Evolutionary conservation across 768 basidiomycete genomes (phyloP), one percentile per base, ranked within the genome.

Genomic region (Calocybe indica): DNA sequence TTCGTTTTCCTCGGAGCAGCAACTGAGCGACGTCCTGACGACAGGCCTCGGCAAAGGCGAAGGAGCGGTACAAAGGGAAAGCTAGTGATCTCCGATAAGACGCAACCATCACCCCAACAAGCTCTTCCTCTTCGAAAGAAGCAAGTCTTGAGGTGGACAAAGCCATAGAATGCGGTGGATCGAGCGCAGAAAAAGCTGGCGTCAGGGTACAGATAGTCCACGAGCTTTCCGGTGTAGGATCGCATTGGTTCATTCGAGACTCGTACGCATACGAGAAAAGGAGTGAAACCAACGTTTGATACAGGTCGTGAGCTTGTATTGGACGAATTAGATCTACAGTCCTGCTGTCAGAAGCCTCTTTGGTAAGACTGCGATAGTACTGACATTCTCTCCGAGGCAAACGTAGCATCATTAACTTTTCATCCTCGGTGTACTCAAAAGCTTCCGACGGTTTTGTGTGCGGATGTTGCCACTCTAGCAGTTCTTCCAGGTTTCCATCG

Each of bases 191-290:
- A 64, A 93, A 89, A 2, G 81, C 79, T 40, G 90, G 83, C 9
- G 78, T 79, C 43, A 93, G 73, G 30, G 67, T 73, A 53, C 80
- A 75, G 45, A 93, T 73, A 2, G 91, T 93, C 90, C 90, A 93
- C 10, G 87, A 84, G 61, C 90, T 92, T 63, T 93, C 91, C 6
- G 88, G 76, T 2, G 86, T 90, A n/a, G 88, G 80, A 51, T 93
- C 90, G 41, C 74, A 71, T 51, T 84, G 81, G 0, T 82, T 88
- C 5, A 84, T 88, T 36, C 89, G 82, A 43, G 77, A 72, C 52
- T 93, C 90, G 61, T 93, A 93, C 5, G 80, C 77, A 58, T 85
- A 83, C n/a, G 88, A 74, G 65, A 90, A 90, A 13, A 93, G 74
- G 7, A 93, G 58, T 5, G 82, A 79, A 47, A 84, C 59, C 32